Conservation (phyloP, 2,329 filamentous ascomycete genomes). For the Clarireedia paspali region DNA sequence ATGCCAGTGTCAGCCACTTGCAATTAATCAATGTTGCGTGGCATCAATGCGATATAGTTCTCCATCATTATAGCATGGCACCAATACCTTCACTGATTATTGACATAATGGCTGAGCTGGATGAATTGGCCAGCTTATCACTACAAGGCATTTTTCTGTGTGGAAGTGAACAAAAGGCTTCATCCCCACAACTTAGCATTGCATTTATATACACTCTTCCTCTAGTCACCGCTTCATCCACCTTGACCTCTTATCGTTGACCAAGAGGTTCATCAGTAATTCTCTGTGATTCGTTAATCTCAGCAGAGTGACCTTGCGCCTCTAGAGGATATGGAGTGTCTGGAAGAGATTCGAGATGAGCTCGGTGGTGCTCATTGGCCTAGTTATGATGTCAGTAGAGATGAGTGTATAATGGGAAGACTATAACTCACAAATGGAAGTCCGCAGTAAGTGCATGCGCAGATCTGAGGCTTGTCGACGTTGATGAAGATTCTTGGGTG, state of each 20-base stretch:
- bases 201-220: too few relatives aligned
- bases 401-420: not conserved
- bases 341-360: constrained; percentile 75
- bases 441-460: constrained; percentile 86
- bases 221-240: not conserved
- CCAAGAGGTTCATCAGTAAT: constrained; percentile 51
- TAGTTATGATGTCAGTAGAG: constrained; percentile 31
- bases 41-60: too few relatives aligned
- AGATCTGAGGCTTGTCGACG: constrained; percentile 92
- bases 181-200: too few relatives aligned
- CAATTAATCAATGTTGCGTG: too few relatives aligned
- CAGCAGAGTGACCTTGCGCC: constrained; percentile 48
- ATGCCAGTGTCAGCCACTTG: too few relatives aligned
- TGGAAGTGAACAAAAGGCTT: too few relatives aligned
- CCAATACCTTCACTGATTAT: too few relatives aligned
- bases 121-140: too few relatives aligned
- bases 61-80: too few relatives aligned
- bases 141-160: too few relatives aligned
- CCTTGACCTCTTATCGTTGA: constrained; percentile 42
- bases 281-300: constrained; percentile 50
- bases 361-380: constrained; percentile 85
- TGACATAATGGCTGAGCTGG: too few relatives aligned
- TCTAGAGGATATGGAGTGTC: constrained; percentile 74
- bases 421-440: constrained; percentile 70
- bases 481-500: constrained; percentile 97